Conservation (phyloP, 495 filamentous ascomycete genomes). For the Cercophora scortea region DNA sequence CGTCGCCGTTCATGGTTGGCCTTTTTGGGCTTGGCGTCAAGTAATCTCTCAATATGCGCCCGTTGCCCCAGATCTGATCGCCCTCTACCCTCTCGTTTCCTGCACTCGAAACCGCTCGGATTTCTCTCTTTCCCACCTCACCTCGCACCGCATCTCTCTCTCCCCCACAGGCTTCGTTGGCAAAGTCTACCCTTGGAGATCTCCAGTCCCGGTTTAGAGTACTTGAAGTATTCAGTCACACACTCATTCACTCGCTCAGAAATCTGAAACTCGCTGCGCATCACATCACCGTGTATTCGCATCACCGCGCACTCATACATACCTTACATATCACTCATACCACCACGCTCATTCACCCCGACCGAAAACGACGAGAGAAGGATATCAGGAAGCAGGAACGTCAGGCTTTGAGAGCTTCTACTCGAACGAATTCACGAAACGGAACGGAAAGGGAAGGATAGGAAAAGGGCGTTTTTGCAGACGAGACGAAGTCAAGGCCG, state of each 20-base stretch:
- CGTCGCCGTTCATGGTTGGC: neutral
- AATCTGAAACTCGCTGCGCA: neutral
- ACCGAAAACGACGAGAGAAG: neutral
- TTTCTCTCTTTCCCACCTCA: slow-evolving; percentile 6
- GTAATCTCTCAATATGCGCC: slow-evolving; percentile 9
- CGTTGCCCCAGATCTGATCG: slow-evolving; percentile 10
- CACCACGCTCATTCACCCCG: neutral
- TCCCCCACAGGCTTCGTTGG: slow-evolving; percentile 46
- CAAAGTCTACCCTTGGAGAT: slow-evolving; percentile 41
- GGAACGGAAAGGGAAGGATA: neutral
- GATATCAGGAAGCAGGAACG: neutral
- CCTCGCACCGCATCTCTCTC: slow-evolving; percentile 3
- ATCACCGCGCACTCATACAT: no score
- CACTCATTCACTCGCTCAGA: slow-evolving; percentile 21
- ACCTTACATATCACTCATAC: neutral
- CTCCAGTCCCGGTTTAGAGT: slow-evolving; percentile 24
- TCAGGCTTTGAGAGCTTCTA: neutral
- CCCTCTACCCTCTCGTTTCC: slow-evolving; percentile 2
- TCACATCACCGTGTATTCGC: neutral
- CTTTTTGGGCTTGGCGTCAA: slow-evolving; percentile 1
- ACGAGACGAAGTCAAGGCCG: neutral
- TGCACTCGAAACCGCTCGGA: slow-evolving; percentile 1
- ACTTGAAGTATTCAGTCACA: slow-evolving; percentile 36
- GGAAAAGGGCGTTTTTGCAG: neutral
- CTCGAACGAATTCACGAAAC: slow-evolving; percentile 2